Base-by-base conservation (phyloP, 352 stramenopile species). In the Blastocystis sp. region DNA sequence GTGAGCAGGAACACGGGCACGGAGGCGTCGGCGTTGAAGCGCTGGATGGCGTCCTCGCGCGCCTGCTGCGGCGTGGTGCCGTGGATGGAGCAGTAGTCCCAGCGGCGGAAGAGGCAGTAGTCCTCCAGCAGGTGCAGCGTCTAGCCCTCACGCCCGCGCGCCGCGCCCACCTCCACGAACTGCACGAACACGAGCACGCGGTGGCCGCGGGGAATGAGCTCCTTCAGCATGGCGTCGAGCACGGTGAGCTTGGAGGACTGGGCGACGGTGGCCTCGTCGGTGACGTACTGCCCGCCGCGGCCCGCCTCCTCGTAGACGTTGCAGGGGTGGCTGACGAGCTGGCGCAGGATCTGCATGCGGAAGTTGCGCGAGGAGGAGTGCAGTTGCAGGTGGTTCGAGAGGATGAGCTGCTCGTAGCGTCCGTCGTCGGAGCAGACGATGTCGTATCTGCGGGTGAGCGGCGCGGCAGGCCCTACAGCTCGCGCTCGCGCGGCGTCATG, bases 1-100 rank as follows among this genome's bases (percentile, higher is more conserved):
- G 93, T 98, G 42, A 99, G 91, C 19, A 99, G 91, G 90, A 99
- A 99, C 54, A 96, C 92, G 89, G 99, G 99, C 89, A 92, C 89
- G 3, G 93, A 65, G n/a, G 79, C 61, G 61, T 90, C 66, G 28
- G 68, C 93, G 89, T 98, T 98, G 91, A 99, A 99, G 90, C 95
- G 95, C 89, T 98, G 97, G 93, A 99, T 99, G 63, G 95, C 93
- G 89, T 95, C 92, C 91, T 99, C 96, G 28, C 97, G 93, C 89
- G 98, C 96, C 87, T 98, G 94, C 57, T 97, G 95, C 70, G 94
- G 95, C 10, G 95, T 98, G 1, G 93, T 95, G 11, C 97, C 97
- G 91, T 99, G 96, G 71, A 99, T 94, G 17, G 95, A 93, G 88
- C 97, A 94, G 90, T 98, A 98, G 3, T 48, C 28, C 38, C 78